Evolutionary conservation across 2,329 filamentous ascomycete species (phyloP), one percentile per base, ranked within the genome.

Genomic region (Magnaporthiopsis rhizophila): DNA sequence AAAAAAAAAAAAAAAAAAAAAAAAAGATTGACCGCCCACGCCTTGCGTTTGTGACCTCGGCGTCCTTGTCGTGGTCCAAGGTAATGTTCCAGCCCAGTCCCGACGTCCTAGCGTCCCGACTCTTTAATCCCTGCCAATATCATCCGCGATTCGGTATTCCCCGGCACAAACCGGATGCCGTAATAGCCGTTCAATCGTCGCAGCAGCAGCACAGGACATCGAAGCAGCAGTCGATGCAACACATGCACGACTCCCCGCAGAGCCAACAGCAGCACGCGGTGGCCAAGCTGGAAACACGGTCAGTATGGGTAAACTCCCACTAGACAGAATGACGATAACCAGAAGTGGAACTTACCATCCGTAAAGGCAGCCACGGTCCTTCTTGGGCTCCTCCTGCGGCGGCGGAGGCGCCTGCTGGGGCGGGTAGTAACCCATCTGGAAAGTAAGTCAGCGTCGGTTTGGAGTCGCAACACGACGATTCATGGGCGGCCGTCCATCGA

Each of bases 241-340:
- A 79, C 65, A 78, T 76, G 71, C 77, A 79, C 3, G 76, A 74
- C 68, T 79, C 76, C 3, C 77, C 77, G 66, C 77, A 79, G 61
- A 79, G 70, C 75, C 76, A 79, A 66, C 77, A 79, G 70, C 77
- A 79, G 72, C 77, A 79, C 65, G 79, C 67, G 28, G 77, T 74
- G 62, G 77, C 77, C 32, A 79, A 65, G 67, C 76, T 78, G 59
- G 30, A 53, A 21, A 13, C 18, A 9, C 18, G 21, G 21, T n/a
- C 7, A n/a, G 59, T 53, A 6, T 50, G 11, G 9, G n/a, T 13
- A 12, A 12, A 24, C 28, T 2, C 13, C 38, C 24, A 36, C 8
- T 36, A 8, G 11, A 53, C 26, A 12, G 21, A 45, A 21, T 8
- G 11, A 18, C 1, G 28, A 21, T 56, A 58, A 58, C 66, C 21